A percentile compares a stretch with the other conserved stretches of the same genome.
phyloP scores from a whole-genome alignment of 768 basidiomycete genomes.

The Pulveroboletus sp. region DNA sequence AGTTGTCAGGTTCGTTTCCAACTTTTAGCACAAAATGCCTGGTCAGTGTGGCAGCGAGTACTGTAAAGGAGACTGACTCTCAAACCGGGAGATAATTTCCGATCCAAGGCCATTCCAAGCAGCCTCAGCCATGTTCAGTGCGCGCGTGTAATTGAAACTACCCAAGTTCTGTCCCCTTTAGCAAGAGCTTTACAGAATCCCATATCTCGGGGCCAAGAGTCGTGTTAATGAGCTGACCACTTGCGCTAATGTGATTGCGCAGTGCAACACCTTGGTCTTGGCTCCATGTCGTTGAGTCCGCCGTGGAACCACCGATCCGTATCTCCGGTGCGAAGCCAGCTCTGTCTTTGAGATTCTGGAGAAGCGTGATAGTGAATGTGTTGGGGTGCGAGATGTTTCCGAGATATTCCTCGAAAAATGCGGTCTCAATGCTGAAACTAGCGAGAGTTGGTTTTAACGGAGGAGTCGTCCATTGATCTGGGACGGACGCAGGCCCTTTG shows the following conservation, averaged over 20 bases:
- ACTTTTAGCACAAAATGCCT: conserved; percentile 23
- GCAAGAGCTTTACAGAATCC: conserved; percentile 42
- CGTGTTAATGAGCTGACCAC: conserved; percentile 45
- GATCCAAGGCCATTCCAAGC: conserved; percentile 37
- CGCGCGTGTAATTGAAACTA: conserved; percentile 42
- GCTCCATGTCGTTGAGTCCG: conserved; percentile 52
- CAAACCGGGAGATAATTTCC: conserved; percentile 39
- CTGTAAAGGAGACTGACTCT: conserved; percentile 33
- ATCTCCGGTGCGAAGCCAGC: conserved; percentile 46
- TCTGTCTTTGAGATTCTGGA: conserved; percentile 44
- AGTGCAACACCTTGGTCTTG: conserved; percentile 30
- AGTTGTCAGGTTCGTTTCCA: conserved; percentile 57
- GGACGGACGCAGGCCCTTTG: conserved; percentile 40
- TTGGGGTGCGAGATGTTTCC: conserved; percentile 47
- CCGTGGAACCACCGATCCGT: conserved; percentile 54
- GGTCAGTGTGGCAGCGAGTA: not conserved
- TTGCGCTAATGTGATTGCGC: conserved; percentile 42
- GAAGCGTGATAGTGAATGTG: conserved; percentile 39
- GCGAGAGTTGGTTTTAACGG: conserved; percentile 43
- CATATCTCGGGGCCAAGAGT: conserved; percentile 52
- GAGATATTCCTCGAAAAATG: conserved; percentile 49
- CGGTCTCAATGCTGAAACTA: conserved; percentile 56
- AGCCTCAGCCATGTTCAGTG: conserved; percentile 43
- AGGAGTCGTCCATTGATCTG: conserved; percentile 41
- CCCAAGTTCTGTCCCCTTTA: conserved; percentile 46